phyloP scores from a whole-genome alignment of 306 rosid species.

The Gleditsia sinensis region DNA sequence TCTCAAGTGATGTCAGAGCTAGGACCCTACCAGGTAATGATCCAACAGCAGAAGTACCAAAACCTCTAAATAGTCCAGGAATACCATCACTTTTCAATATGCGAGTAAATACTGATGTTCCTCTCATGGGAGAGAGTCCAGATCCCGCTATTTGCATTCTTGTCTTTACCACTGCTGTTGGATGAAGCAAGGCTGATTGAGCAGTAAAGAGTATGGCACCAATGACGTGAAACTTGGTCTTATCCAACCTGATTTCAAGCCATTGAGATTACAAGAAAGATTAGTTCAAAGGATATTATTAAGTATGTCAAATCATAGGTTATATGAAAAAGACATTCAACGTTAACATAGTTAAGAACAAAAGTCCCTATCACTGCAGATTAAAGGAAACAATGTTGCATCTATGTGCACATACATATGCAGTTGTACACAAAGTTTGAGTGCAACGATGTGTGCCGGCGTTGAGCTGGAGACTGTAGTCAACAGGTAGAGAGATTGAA shows the following conservation, averaged over 20 bases:
- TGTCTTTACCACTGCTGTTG: conserved; percentile 77
- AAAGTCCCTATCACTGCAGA: not conserved
- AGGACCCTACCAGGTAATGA: conserved; percentile 83
- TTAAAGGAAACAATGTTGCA: not conserved
- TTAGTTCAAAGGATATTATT: conserved; percentile 14
- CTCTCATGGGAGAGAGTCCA: conserved; percentile 56
- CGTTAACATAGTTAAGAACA: not conserved
- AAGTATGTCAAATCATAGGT: not conserved
- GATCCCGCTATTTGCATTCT: conserved; percentile 79
- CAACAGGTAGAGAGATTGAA: not conserved
- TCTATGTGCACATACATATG: not conserved
- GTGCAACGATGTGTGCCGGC: not conserved
- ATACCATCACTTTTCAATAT: conserved; percentile 66
- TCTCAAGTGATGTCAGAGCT: conserved; percentile 77
- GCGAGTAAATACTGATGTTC: conserved; percentile 54
- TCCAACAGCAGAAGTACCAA: conserved; percentile 84
- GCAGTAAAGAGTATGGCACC: conserved; percentile 80
- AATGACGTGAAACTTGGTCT: conserved; percentile 71
- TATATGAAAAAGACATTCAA: not conserved
- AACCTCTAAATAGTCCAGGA: conserved; percentile 77
- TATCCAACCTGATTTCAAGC: conserved; percentile 64
- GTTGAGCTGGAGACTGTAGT: not conserved
- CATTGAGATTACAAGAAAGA: conserved; percentile 19
- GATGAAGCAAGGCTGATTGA: conserved; percentile 79
- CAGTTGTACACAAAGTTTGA: no score